Base-by-base conservation (phyloP, 2,329 filamentous ascomycete species). In the Epichloe typhina region DNA sequence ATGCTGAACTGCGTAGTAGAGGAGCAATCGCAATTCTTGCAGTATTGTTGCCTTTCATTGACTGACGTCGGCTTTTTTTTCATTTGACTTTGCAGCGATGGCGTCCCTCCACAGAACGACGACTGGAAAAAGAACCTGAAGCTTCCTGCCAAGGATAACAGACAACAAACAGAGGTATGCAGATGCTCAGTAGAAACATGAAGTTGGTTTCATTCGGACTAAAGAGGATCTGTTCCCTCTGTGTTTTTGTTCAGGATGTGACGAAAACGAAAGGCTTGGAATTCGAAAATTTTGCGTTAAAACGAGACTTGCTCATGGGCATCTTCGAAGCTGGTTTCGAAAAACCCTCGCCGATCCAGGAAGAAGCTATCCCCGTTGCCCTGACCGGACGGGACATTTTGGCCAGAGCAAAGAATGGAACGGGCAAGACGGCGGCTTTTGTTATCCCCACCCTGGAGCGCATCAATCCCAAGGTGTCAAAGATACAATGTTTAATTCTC, bases 251-350 rank as follows among this genome's bases (percentile, higher is more conserved):
- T 2, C 56, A 95, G 86, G 93, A 98, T 86, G 94, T 98, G 55
- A 97, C 91, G 52, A 90, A 89, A 62, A 98, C 91, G 35, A 97
- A 96, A 73, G 93, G 93, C 54, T 77, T 98, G 55, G 93, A 98
- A 61, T 98, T 96, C 64, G 94, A 98, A 70, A 88, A 97, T 59
- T 96, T 98, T 66, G 86, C 86, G 58, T 84, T 98, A 61, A 95
- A 95, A 74, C 80, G 93, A 65, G 88, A 95, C 66, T 74, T 98
- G 54, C 81, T 98, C 72, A 98, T 97, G 91, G 93, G 93, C 55
- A 97, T 98, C 58, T 98, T 97, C 69, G 93, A 98, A 73, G 93
- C 93, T 59, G 93, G 93, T 56, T 98, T 96, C 69, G 93, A 98
- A 69, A 96, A 95, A 72, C 93, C 93, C 15, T 98, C 93, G 52